These are phyloP conservation scores for Metarhizium anisopliae DNA, from an alignment of 2,329 filamentous ascomycete species.

Conservation along the genomic window DNA sequence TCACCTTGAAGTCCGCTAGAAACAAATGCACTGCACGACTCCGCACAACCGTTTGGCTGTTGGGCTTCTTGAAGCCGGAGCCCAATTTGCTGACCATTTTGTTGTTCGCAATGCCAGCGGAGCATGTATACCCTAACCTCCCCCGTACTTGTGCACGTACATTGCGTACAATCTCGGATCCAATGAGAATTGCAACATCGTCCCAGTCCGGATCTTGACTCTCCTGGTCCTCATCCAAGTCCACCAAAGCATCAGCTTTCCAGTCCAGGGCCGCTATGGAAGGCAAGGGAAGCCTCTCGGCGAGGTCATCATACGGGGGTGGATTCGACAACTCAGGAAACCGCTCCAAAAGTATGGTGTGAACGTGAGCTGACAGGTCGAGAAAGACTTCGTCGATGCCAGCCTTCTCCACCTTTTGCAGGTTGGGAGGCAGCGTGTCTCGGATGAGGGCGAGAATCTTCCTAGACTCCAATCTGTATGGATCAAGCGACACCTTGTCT, in stretches of 20 bases:
- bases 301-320: constrained; percentile 64
- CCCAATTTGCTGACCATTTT: constrained; percentile 95
- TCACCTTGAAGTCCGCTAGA: constrained; percentile 78
- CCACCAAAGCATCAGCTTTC: constrained; percentile 73
- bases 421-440: constrained; percentile 53
- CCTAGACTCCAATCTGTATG: constrained; percentile 77
- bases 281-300: constrained; percentile 64
- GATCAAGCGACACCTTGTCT: constrained; percentile 90
- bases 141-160: constrained; percentile 62
- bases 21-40: constrained; percentile 76
- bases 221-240: constrained; percentile 68
- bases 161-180: constrained; percentile 76
- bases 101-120: constrained; percentile 79
- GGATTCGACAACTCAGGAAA: constrained; percentile 62
- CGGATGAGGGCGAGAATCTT: constrained; percentile 75
- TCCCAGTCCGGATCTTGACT: constrained; percentile 90
- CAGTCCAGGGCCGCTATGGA: constrained; percentile 65
- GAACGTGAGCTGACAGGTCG: constrained; percentile 79
- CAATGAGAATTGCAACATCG: constrained; percentile 78
- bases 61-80: constrained; percentile 85
- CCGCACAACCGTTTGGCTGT: constrained; percentile 87
- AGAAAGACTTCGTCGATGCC: constrained; percentile 94
- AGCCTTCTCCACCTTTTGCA: constrained; percentile 82
- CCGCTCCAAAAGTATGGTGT: constrained; percentile 62
- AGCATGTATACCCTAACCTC: constrained; percentile 79